Evolutionary conservation across 306 rosid genomes (phyloP), one percentile per base, ranked within the genome.

Genomic region (Elaeagnus macrophylla): DNA sequence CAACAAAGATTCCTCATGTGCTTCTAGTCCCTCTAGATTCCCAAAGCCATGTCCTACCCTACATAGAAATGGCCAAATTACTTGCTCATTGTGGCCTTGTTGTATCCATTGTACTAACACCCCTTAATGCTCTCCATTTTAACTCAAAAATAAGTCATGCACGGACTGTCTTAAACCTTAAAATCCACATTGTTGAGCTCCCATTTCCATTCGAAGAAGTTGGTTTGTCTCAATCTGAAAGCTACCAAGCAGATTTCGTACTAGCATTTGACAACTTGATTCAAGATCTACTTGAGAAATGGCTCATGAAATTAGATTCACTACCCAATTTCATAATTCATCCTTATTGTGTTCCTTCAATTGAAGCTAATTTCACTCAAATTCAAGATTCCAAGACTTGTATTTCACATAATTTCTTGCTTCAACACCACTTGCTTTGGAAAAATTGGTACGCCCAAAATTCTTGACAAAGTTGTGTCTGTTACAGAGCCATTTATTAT

Each of bases 91-190:
- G 49, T 13, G 49, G 49, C 49, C 8, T 45, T 12, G 8, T 45
- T 8, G 49, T 45, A 3, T 12, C 49, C 7, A 45, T 13, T 10
- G 63, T n/a, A 20, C 32, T 50, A n/a, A 58, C 63, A 9, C 63
- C 63, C 19, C 63, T 52, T 10, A 62, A 62, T 18, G 39, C 40
- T 7, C 4, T 44, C 59, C 53, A 52, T 7, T 53, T 54, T 42
- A 37, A 53, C 37, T n/a, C 51, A 18, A 41, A 20, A 3, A 25
- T 58, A 40, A 6, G 37, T 17, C 0, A 25, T 25, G 32, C 32
- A 5, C 32, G 2, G 32, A 25, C 32, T 25, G 4, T 5, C 32
- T 20, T 13, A 9, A 18, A 39, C 12, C 63, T 58, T 10, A 10
- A 13, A 8, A 43, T 58, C 53, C 41, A 36, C 2, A 10, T 58